Percentiles rank a stretch among this genome's conserved stretches.
Conservation (phyloP, 2,329 filamentous ascomycete species). For the Monilinia polystroma region DNA sequence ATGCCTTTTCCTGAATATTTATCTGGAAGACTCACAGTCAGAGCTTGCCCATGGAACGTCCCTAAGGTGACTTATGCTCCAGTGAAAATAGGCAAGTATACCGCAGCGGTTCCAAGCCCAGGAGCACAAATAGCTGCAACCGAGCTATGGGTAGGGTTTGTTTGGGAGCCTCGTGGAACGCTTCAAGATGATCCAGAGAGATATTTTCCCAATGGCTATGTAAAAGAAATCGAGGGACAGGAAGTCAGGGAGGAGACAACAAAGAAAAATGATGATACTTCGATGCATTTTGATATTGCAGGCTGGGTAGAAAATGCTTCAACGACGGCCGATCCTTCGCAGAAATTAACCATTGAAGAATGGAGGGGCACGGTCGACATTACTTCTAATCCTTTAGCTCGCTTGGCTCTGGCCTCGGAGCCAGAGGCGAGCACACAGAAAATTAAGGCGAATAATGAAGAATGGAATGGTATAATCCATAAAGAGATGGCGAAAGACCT, state of each 20-base stretch:
- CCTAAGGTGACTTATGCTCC: conserved; percentile 19
- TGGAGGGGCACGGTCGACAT: background rate
- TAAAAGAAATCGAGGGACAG: conserved; percentile 10
- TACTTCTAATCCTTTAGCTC: background rate
- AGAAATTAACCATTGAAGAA: background rate
- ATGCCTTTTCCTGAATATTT: conserved; percentile 25
- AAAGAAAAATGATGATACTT: background rate
- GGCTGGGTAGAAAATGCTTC: conserved; percentile 16
- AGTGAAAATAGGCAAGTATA: conserved; percentile 23
- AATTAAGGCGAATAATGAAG: background rate
- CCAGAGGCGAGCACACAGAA: background rate
- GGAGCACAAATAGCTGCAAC: conserved; percentile 4
- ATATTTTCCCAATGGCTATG: conserved; percentile 18
- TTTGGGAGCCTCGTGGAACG: conserved; percentile 26
- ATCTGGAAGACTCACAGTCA: conserved; percentile 26
- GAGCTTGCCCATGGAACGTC: conserved; percentile 27
- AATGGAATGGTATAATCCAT: background rate
- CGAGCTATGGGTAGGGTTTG: conserved; percentile 26
- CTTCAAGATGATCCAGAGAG: conserved; percentile 24
- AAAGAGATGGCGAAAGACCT: background rate
- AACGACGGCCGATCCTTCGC: conserved; percentile 2
- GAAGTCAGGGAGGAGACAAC: background rate
- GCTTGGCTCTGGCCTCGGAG: conserved; percentile 1
- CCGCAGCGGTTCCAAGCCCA: conserved; percentile 6
- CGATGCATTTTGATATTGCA: conserved; percentile 12